Conservation (phyloP, 2,329 filamentous ascomycete species). For the Monosporascus sp. region DNA sequence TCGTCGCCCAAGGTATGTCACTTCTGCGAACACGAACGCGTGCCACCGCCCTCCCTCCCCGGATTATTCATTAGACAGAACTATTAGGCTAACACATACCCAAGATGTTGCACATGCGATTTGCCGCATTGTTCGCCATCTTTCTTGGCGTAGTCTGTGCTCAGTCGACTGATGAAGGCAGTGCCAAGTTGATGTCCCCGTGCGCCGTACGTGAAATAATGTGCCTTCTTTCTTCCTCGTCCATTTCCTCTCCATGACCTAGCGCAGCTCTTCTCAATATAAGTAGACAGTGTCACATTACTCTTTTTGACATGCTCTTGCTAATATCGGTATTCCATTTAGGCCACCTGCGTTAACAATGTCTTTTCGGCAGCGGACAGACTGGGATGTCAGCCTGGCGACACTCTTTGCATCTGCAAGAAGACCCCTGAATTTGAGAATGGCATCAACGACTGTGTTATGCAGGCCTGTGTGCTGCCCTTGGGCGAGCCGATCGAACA, state of each 20-base stretch:
- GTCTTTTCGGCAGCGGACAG: slow-evolving; percentile 14
- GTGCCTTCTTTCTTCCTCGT: too few relatives aligned
- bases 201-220: neutral
- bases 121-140: too few relatives aligned
- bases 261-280: slow-evolving; percentile 1
- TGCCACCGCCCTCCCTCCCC: too few relatives aligned
- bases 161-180: neutral
- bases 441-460: slow-evolving; percentile 37
- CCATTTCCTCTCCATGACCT: neutral
- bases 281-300: neutral
- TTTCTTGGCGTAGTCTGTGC: neutral
- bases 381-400: slow-evolving; percentile 21
- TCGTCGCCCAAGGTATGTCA: too few relatives aligned
- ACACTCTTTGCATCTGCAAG: slow-evolving; percentile 34
- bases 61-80: too few relatives aligned
- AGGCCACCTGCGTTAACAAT: slow-evolving; percentile 23
- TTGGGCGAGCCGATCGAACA: slow-evolving; percentile 20
- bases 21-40: too few relatives aligned
- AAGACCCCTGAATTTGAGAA: slow-evolving; percentile 21
- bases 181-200: neutral
- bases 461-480: slow-evolving; percentile 18
- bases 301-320: neutral
- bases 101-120: too few relatives aligned
- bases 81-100: too few relatives aligned
- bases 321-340: slow-evolving; percentile 7